Base-by-base conservation (phyloP, 805 yeast species). In the Torulaspora delbrueckii region DNA sequence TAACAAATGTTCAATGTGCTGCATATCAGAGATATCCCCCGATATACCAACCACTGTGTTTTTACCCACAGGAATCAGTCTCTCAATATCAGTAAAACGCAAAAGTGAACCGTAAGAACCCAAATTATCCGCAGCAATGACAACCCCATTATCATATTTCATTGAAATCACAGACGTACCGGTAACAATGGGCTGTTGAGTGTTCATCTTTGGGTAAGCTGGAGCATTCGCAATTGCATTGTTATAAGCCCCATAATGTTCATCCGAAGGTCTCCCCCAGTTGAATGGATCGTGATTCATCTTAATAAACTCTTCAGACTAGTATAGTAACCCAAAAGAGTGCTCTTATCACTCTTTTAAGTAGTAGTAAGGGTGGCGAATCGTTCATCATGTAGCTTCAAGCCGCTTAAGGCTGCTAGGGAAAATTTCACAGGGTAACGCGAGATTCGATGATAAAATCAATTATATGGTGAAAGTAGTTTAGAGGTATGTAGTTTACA, bases 231-330 rank as follows among this genome's bases (percentile, higher is more conserved):
- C 85, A 57, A 90, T 91, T 40, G 76, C 67, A 45, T 74, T 74
- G 65, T 84, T 86, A 71, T 90, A 93, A 6, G 71, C 64, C 13
- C 99, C 99, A 60, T 93, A 93, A 1, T 81, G 75, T 36, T 77
- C 79, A 63, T 85, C 81, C 32, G 84, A 74, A 48, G 98, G 98
- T 70, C 97, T 86, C 18, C 98, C 99, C 99, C 99, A 91, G 57
- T 76, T 75, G 58, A 75, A 81, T 53, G 96, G 98, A 74, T 85
- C 86, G 87, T 93, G 98, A 61, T 91, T 86, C 99, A 91, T 93
- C 37, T 35, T 47, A 31, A 16, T 4, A 13, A 18, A 19, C 5
- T n/a, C 13, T 28, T 9, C 33, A 12, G 8, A 10, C 34, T 37
- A 13, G 24, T 16, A n/a, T 4, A 7, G 23, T 1, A 10, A 16